phyloP scores from a whole-genome alignment of 2,329 filamentous ascomycete species.

The Paraphaeosphaeria minitans region DNA sequence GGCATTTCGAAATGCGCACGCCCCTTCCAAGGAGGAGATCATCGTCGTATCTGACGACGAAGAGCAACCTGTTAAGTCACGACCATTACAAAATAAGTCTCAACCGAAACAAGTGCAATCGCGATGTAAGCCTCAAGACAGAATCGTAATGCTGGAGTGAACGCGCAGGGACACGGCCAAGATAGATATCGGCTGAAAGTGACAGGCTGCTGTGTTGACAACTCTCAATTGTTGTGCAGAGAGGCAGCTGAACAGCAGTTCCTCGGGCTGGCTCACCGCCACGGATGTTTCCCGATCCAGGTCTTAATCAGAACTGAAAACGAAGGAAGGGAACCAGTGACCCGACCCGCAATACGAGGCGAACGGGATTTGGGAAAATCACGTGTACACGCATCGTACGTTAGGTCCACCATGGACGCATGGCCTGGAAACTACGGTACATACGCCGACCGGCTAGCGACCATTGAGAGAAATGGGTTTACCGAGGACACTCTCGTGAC shows the following conservation, averaged over 20 bases:
- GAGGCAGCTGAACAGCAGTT: neutral
- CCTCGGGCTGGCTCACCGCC: neutral
- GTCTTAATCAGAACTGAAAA: neutral
- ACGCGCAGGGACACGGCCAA: neutral
- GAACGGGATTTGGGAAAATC: neutral
- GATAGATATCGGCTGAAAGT: neutral
- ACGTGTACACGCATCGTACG: neutral
- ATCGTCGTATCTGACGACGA: conserved; percentile 39
- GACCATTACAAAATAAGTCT: neutral
- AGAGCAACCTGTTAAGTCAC: neutral
- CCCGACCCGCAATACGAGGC: neutral
- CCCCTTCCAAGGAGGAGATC: conserved; percentile 34
- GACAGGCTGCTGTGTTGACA: neutral
- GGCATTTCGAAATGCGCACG: conserved; percentile 24
- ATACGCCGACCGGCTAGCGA: neutral
- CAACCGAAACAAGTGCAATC: neutral
- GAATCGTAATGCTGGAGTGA: neutral
- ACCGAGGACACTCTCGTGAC: neutral
- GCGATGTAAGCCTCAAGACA: neutral
- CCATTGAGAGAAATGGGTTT: neutral
- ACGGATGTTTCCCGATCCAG: neutral
- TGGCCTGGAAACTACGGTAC: neutral
- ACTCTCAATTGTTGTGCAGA: neutral
- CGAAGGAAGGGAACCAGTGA: neutral
- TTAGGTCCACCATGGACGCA: neutral